phyloP scores from a whole-genome alignment of 1,284 basidiomycete species.

The Abortiporus biennis region DNA sequence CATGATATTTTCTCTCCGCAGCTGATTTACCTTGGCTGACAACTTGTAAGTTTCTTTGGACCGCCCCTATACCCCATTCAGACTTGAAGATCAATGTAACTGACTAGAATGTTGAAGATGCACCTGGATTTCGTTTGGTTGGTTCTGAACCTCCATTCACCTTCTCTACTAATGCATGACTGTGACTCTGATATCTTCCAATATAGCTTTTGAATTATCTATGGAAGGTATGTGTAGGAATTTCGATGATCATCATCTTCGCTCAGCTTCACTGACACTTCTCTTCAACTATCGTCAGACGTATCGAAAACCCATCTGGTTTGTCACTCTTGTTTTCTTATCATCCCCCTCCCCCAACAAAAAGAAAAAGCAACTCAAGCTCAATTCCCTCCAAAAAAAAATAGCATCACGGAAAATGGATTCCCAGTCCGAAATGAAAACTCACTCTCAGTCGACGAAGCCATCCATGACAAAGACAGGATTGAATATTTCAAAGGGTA shows the following conservation, averaged over 20 bases:
- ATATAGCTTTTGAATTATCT: constrained; percentile 27
- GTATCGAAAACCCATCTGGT: constrained; percentile 66
- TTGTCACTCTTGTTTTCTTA: constrained; percentile 10
- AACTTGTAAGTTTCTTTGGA: constrained; percentile 46
- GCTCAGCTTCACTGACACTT: not conserved
- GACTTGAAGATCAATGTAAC: too few relatives aligned
- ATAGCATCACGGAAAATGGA: constrained; percentile 65
- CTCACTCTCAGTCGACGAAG: constrained; percentile 42
- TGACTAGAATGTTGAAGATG: constrained; percentile 30
- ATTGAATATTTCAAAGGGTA: constrained; percentile 65
- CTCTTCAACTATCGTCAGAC: constrained; percentile 28
- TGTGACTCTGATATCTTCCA: too few relatives aligned
- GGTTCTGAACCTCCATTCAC: constrained; percentile 22
- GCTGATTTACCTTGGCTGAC: constrained; percentile 59
- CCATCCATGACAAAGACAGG: constrained; percentile 57
- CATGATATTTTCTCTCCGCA: constrained; percentile 16
- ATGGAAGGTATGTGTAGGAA: constrained; percentile 41
- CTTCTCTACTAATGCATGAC: not conserved
- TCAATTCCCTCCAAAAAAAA: not conserved
- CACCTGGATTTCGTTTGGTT: constrained; percentile 54
- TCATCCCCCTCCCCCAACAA: not conserved
- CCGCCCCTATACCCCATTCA: not conserved
- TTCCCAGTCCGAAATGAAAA: constrained; percentile 67
- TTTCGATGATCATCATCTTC: not conserved
- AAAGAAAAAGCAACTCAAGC: not conserved